These are phyloP conservation scores for Clausena lansium DNA, from an alignment of 345 rosid genomes.

Conservation along the genomic window DNA sequence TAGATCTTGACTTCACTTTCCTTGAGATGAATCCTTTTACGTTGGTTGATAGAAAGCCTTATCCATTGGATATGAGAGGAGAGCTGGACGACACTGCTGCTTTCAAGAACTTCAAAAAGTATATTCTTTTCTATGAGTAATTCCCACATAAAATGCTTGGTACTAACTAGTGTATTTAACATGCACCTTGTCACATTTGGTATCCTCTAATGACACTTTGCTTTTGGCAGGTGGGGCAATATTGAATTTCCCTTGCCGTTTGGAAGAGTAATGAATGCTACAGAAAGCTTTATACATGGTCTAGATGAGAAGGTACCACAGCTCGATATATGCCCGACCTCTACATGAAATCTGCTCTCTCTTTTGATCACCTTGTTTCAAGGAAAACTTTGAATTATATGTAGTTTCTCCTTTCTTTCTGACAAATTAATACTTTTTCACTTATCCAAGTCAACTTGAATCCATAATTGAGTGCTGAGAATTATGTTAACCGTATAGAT, in stretches of 20 bases:
- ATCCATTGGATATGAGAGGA: constrained; percentile 98
- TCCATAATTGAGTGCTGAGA: not conserved
- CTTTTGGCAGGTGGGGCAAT: constrained; percentile 73
- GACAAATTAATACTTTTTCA: not conserved
- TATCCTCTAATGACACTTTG: constrained; percentile 22
- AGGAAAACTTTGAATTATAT: constrained; percentile 4
- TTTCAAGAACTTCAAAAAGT: constrained; percentile 97
- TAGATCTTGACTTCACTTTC: constrained; percentile 97
- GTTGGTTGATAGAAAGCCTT: constrained; percentile 86
- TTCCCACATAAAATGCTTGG: not conserved
- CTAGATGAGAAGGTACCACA: constrained; percentile 83
- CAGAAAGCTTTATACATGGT: constrained; percentile 88
- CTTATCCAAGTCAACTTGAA: not conserved
- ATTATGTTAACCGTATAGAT: not conserved
- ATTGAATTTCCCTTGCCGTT: constrained; percentile 94
- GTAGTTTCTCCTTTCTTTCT: not conserved
- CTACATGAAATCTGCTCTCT: constrained; percentile 8
- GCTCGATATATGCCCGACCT: not conserved
- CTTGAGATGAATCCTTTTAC: constrained; percentile 99
- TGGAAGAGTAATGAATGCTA: constrained; percentile 91
- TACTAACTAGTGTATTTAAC: not conserved
- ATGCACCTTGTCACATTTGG: not conserved
- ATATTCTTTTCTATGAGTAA: constrained; percentile 17
- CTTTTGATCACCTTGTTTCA: constrained; percentile 7
- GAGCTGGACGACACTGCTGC: constrained; percentile 98